These are phyloP conservation scores for Acrocalymma vagum DNA, from an alignment of 2,329 filamentous ascomycete species.

Conservation along the genomic window DNA sequence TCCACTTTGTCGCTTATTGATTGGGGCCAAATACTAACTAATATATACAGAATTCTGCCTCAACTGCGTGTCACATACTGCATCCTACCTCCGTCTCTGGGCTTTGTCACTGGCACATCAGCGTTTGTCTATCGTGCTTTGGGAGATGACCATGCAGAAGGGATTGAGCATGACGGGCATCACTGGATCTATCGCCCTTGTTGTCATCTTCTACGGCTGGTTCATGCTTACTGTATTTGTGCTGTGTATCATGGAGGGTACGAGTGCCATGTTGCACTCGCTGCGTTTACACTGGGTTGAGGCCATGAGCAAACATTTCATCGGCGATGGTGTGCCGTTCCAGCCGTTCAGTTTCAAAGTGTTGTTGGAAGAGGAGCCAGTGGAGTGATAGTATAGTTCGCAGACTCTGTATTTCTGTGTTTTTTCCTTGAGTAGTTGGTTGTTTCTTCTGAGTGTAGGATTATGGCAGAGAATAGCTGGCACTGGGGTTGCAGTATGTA, in stretches of 20 bases:
- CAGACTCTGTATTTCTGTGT: neutral
- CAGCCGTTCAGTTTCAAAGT: constrained; percentile 87
- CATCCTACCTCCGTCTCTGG: constrained; percentile 98
- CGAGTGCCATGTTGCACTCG: constrained; percentile 93
- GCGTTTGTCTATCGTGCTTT: constrained; percentile 94
- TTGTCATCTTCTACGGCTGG: constrained; percentile 87
- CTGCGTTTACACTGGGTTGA: constrained; percentile 95
- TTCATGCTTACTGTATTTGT: constrained; percentile 84
- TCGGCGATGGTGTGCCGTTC: constrained; percentile 87
- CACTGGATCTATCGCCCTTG: constrained; percentile 79
- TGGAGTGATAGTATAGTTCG: constrained; percentile 40
- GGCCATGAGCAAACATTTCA: constrained; percentile 96
- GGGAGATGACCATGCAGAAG: constrained; percentile 91
- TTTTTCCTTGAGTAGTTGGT: too few relatives aligned
- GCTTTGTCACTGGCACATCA: constrained; percentile 96
- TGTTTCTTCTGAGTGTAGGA: constrained; percentile 9
- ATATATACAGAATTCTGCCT: constrained; percentile 85
- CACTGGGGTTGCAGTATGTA: too few relatives aligned
- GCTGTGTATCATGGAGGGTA: constrained; percentile 94
- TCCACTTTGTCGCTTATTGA: constrained; percentile 22
- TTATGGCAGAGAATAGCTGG: constrained; percentile 6
- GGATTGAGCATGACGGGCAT: constrained; percentile 74
- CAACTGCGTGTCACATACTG: constrained; percentile 98
- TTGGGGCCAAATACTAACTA: constrained; percentile 24
- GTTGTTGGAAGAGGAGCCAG: constrained; percentile 80